These are phyloP conservation scores for Amaranthus tricolor DNA, from an alignment of 179 eudicot genomes.

Conservation along the genomic window DNA sequence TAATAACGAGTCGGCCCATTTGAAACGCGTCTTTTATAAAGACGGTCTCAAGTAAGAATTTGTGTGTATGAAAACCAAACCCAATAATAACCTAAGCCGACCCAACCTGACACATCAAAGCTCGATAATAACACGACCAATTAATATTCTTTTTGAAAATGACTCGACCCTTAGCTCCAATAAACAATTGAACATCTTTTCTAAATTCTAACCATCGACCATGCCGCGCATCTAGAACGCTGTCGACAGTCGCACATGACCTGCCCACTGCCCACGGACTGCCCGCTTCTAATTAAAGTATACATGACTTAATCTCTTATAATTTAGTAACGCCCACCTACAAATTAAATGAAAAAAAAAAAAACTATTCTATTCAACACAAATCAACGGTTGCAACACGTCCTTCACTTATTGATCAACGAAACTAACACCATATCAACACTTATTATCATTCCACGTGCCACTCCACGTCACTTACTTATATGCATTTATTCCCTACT, in stretches of 20 bases:
- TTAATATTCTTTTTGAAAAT: no score
- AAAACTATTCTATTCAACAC: not conserved
- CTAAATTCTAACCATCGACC: not conserved
- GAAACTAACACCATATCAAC: constrained; percentile 9
- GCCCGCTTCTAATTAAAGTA: constrained; percentile 1
- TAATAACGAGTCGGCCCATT: no score
- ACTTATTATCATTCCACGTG: constrained; percentile 14
- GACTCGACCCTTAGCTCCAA: no score
- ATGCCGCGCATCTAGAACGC: not conserved
- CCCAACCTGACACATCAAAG: no score
- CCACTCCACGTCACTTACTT: constrained; percentile 18
- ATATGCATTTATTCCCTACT: not conserved
- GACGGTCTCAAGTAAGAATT: no score
- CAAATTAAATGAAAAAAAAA: not conserved
- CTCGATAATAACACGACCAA: no score
- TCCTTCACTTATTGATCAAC: constrained; percentile 15
- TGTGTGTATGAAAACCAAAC: no score
- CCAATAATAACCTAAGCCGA: no score
- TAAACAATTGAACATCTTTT: no score
- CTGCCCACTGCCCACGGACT: no score
- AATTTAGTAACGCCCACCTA: not conserved
- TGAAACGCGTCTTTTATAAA: no score
- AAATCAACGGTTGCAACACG: constrained; percentile 8
- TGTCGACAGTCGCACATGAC: constrained; percentile 3
- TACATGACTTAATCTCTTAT: not conserved